Evolutionary conservation across 1,284 basidiomycete species (phyloP).

Genomic region (Austropuccinia psidii): DNA sequence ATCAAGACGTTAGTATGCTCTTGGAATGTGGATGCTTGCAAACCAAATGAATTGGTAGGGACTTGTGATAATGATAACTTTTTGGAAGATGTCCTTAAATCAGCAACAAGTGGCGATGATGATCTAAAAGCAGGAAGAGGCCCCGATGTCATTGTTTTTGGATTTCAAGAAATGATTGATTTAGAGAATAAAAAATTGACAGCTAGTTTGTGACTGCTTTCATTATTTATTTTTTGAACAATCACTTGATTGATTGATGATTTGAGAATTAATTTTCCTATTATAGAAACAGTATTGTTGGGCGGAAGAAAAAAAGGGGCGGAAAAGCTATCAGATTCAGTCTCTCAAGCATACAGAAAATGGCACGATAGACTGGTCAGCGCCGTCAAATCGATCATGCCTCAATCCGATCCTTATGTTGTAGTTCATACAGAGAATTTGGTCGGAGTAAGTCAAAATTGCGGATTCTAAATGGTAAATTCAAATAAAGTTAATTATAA

Average conservation of each 20-base stretch:
- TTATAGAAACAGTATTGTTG: conserved; percentile 64
- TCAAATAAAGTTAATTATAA: not conserved
- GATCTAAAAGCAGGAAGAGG: conserved; percentile 48
- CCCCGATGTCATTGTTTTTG: conserved; percentile 86
- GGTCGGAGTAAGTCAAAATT: conserved; percentile 55
- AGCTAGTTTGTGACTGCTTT: conserved; percentile 55
- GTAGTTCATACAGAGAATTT: conserved; percentile 78
- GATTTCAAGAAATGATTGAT: conserved; percentile 92
- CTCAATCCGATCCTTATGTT: conserved; percentile 62
- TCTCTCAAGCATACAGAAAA: conserved; percentile 71
- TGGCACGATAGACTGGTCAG: conserved; percentile 75
- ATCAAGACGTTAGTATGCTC: conserved; percentile 74
- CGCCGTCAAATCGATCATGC: conserved; percentile 64
- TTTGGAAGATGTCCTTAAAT: conserved; percentile 62
- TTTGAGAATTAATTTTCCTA: not conserved
- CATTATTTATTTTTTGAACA: not conserved
- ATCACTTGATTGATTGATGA: not conserved
- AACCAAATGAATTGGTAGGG: conserved; percentile 64
- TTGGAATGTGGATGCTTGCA: conserved; percentile 87
- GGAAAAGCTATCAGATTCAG: conserved; percentile 62
- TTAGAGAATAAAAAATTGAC: conserved; percentile 82
- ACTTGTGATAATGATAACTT: conserved; percentile 62
- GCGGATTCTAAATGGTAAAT: not conserved
- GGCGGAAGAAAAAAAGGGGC: conserved; percentile 59
- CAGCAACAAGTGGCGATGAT: conserved; percentile 50